Conservation (phyloP, 495 filamentous ascomycete species). For the Penicillium macrosclerotiorum region DNA sequence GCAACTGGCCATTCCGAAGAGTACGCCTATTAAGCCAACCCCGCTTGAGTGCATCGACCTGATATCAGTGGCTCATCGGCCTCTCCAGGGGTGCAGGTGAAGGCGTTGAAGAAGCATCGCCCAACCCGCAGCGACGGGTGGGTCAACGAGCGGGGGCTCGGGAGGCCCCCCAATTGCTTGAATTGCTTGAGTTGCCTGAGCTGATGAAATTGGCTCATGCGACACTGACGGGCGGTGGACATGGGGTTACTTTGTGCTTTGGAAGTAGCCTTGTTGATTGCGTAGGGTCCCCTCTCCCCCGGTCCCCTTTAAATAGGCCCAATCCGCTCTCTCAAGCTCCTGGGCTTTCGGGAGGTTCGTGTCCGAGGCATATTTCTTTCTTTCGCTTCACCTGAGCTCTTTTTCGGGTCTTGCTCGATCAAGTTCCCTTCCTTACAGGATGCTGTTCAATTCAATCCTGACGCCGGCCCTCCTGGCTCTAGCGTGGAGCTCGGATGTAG, state of each 20-base stretch:
- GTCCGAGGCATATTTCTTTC: neutral
- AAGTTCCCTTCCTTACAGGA: constrained; percentile 6
- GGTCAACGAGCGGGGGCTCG: neutral
- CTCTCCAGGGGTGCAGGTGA: constrained; percentile 5
- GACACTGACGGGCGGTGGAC: too few relatives aligned
- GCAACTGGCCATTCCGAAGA: constrained; percentile 6
- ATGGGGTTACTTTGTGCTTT: neutral
- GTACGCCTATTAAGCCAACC: neutral
- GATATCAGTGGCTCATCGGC: constrained; percentile 12
- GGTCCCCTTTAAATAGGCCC: constrained; percentile 2
- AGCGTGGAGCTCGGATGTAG: constrained; percentile 27
- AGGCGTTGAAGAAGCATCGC: constrained; percentile 15
- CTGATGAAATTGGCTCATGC: too few relatives aligned
- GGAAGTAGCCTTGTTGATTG: neutral
- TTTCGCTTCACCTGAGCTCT: neutral
- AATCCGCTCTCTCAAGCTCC: too few relatives aligned
- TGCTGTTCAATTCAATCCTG: constrained; percentile 32
- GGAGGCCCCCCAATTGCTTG: too few relatives aligned
- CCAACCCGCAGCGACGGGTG: neutral
- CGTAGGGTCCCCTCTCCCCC: neutral
- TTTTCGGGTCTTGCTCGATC: neutral
- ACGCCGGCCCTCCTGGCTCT: constrained; percentile 28
- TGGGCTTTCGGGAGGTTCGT: too few relatives aligned
- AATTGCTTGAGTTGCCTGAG: too few relatives aligned
- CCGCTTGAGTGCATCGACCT: constrained; percentile 8